These are phyloP conservation scores for Kodamaea laetipori DNA, from an alignment of 805 yeast genomes.

Conservation along the genomic window DNA sequence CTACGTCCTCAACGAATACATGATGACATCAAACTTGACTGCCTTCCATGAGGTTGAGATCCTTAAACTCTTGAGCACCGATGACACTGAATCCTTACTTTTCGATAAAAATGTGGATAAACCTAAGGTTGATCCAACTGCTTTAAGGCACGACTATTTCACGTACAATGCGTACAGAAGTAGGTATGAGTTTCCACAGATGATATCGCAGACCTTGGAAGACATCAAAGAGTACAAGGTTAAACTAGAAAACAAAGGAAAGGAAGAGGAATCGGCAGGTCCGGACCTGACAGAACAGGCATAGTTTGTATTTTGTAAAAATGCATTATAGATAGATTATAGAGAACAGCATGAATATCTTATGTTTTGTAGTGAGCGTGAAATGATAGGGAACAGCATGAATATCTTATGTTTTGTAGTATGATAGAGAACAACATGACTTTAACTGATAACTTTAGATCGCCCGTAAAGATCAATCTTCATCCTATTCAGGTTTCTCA, in stretches of 20 bases:
- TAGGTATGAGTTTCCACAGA: slow-evolving; percentile 8
- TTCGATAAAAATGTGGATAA: slow-evolving; percentile 10
- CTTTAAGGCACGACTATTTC: slow-evolving; percentile 19
- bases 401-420: no score
- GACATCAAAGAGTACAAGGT: neutral
- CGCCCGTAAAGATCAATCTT: no score
- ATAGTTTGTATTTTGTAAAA: no score
- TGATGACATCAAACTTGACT: slow-evolving; percentile 32
- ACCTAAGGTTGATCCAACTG: slow-evolving; percentile 7
- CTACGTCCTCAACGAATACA: slow-evolving; percentile 32
- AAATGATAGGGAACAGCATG: no score
- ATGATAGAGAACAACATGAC: no score
- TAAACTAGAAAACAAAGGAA: neutral
- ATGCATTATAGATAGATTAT: no score
- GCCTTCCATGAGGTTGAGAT: slow-evolving; percentile 36
- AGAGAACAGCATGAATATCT: no score
- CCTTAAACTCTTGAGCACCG: slow-evolving; percentile 8
- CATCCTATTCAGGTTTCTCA: no score
- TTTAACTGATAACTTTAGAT: no score
- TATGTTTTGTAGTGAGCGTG: no score
- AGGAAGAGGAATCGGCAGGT: slow-evolving; percentile 1
- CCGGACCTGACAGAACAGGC: neutral
- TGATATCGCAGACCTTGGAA: neutral
- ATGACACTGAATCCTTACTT: slow-evolving; percentile 13
- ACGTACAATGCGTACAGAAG: slow-evolving; percentile 7